phyloP scores from a whole-genome alignment of 2,329 filamentous ascomycete species.

The Ilyonectria robusta region DNA sequence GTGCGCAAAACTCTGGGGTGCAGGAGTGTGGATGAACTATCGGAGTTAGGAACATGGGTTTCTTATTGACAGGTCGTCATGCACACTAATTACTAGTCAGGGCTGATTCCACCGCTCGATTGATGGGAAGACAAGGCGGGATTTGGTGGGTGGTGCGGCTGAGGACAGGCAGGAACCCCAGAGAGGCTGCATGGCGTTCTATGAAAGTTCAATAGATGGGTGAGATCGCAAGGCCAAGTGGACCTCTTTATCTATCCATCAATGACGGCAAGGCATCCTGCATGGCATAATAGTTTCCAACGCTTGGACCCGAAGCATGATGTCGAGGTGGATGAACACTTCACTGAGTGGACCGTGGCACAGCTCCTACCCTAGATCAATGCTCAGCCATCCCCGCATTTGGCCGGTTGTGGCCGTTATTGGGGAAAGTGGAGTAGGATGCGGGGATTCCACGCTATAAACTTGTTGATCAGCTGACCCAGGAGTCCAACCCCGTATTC shows the following conservation, averaged over 20 bases:
- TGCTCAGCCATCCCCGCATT: constrained; percentile 18
- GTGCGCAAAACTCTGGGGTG: not conserved
- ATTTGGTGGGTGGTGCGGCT: no score
- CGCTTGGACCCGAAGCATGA: not conserved
- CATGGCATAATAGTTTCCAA: not conserved
- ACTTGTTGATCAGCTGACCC: constrained; percentile 27
- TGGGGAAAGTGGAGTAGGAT: constrained; percentile 26
- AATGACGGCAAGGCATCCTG: not conserved
- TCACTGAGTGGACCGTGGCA: not conserved
- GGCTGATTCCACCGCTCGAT: no score
- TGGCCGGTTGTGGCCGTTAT: constrained; percentile 1
- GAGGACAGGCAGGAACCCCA: not conserved
- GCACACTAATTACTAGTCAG: not conserved
- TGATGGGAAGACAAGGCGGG: no score
- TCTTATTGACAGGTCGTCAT: not conserved
- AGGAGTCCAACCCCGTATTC: constrained; percentile 25
- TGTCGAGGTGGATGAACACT: not conserved
- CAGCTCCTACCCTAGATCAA: constrained; percentile 11
- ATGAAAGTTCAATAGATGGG: not conserved
- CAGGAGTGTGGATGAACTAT: not conserved
- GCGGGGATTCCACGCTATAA: constrained; percentile 21
- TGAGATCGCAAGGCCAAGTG: not conserved
- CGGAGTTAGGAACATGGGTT: not conserved
- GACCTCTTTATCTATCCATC: not conserved
- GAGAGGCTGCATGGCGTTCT: not conserved